phyloP scores from a whole-genome alignment of 1,284 basidiomycete genomes.

The Microbotryum scabiosae region DNA sequence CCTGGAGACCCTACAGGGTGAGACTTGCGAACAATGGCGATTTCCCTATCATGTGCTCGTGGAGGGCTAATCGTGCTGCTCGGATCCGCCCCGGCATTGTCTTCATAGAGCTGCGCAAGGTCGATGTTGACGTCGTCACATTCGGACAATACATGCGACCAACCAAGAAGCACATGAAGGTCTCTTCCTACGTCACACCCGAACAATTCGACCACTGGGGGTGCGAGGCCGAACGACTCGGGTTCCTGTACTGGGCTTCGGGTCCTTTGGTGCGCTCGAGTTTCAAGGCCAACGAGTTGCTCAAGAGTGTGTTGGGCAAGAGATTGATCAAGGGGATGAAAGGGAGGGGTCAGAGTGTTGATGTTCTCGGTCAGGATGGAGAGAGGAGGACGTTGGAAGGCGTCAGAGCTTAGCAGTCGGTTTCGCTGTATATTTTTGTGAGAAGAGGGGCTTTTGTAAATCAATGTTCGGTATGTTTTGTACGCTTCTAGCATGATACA shows the following conservation, averaged over 20 bases:
- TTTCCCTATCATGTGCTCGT: neutral
- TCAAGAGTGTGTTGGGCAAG: slow-evolving; percentile 32
- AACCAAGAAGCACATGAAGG: slow-evolving; percentile 98
- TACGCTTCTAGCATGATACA: no score
- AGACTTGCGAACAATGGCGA: slow-evolving; percentile 26
- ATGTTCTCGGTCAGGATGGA: slow-evolving; percentile 1
- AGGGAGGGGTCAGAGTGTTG: slow-evolving; percentile 11
- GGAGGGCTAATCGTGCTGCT: neutral
- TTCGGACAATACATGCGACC: slow-evolving; percentile 99
- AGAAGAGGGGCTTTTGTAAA: no score
- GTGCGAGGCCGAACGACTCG: slow-evolving; percentile 77
- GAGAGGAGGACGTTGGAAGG: slow-evolving; percentile 19
- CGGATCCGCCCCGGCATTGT: slow-evolving; percentile 1
- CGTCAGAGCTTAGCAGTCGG: slow-evolving; percentile 10
- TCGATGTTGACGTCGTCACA: slow-evolving; percentile 92
- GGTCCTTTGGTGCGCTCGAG: slow-evolving; percentile 92
- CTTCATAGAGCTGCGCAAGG: slow-evolving; percentile 65
- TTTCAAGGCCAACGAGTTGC: slow-evolving; percentile 66
- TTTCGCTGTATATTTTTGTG: no score
- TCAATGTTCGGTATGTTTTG: no score
- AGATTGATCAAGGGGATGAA: slow-evolving; percentile 34
- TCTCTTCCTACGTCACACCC: slow-evolving; percentile 89
- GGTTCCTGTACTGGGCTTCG: slow-evolving; percentile 95
- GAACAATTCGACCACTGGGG: slow-evolving; percentile 91
- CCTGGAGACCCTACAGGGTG: slow-evolving; percentile 72